Percentiles rank a stretch among this genome's conserved stretches.
Conservation (phyloP, 768 basidiomycete species). For the Jaapia argillacea region DNA sequence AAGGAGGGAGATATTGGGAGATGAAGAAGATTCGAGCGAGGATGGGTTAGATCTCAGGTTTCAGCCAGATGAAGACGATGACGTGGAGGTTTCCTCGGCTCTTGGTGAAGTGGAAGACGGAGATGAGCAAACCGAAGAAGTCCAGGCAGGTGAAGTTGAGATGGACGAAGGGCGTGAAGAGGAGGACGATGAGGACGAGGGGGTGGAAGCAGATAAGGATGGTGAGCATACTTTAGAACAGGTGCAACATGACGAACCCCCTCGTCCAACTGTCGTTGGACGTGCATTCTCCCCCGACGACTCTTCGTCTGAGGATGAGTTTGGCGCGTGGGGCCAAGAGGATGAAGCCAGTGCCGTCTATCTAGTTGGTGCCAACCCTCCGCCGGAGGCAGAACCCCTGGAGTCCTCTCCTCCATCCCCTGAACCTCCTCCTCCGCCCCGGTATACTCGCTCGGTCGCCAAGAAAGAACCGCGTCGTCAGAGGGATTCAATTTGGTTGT, state of each 20-base stretch:
- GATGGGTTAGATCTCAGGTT: background rate
- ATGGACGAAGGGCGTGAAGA: conserved; percentile 15
- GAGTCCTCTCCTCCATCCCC: background rate
- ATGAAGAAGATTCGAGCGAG: conserved; percentile 4
- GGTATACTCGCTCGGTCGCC: too few species aligned
- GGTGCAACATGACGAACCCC: too few species aligned
- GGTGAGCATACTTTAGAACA: conserved; percentile 7
- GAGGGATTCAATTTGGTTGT: too few species aligned
- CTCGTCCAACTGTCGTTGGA: too few species aligned
- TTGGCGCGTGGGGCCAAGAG: conserved; percentile 13
- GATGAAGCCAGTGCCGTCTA: conserved; percentile 63
- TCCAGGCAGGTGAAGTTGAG: conserved; percentile 17
- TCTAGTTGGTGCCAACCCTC: conserved; percentile 52
- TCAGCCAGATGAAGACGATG: conserved; percentile 21
- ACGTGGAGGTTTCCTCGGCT: too few species aligned
- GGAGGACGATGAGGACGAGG: conserved; percentile 5
- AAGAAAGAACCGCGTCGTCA: too few species aligned
- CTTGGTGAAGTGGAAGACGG: conserved; percentile 8
- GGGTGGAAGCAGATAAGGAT: conserved; percentile 5
- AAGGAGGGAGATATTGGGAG: conserved; percentile 38
- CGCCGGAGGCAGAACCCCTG: background rate
- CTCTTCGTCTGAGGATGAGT: conserved; percentile 16
- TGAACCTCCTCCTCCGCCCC: too few species aligned
- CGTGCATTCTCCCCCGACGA: too few species aligned
- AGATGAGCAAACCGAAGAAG: conserved; percentile 2